phyloP scores from a whole-genome alignment of 2,329 filamentous ascomycete genomes.

The Geoglossum cookeanum region DNA sequence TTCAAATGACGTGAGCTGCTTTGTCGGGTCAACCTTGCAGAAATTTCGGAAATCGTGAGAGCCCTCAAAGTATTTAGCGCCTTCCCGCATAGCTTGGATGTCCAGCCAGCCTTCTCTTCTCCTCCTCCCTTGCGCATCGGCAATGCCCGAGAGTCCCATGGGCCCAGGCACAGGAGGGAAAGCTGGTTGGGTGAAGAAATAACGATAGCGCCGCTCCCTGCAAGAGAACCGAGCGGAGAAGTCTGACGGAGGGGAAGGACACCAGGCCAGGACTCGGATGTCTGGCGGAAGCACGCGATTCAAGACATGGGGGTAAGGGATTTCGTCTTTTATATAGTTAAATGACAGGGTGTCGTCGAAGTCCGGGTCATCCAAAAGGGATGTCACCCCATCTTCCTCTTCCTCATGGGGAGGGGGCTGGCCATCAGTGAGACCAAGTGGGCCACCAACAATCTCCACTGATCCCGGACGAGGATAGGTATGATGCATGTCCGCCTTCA shows the following conservation, averaged over 20 bases:
- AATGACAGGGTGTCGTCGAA: constrained; percentile 25
- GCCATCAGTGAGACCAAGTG: not conserved
- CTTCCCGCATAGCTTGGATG: constrained; percentile 67
- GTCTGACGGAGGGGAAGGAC: constrained; percentile 53
- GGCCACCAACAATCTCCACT: not conserved
- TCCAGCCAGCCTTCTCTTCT: constrained; percentile 52
- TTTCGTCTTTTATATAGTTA: constrained; percentile 58
- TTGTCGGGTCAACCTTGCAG: constrained; percentile 79
- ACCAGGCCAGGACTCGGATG: constrained; percentile 87
- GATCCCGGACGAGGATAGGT: not conserved
- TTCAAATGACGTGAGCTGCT: constrained; percentile 72
- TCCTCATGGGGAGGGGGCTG: not conserved
- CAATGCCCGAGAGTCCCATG: constrained; percentile 26
- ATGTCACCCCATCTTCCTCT: constrained; percentile 3
- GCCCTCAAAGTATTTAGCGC: constrained; percentile 63
- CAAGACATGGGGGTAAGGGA: constrained; percentile 64
- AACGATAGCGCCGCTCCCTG: constrained; percentile 76
- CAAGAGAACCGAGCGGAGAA: constrained; percentile 92
- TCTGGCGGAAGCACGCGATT: constrained; percentile 79
- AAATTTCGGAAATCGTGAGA: constrained; percentile 91
- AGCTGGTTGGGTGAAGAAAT: constrained; percentile 93
- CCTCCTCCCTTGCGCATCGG: constrained; percentile 12
- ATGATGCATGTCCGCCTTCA: constrained; percentile 8
- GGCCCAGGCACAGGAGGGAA: constrained; percentile 39
- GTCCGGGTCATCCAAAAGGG: constrained; percentile 16